Evolutionary conservation across 1,284 basidiomycete genomes (phyloP).

Genomic region (Malassezia restricta): DNA sequence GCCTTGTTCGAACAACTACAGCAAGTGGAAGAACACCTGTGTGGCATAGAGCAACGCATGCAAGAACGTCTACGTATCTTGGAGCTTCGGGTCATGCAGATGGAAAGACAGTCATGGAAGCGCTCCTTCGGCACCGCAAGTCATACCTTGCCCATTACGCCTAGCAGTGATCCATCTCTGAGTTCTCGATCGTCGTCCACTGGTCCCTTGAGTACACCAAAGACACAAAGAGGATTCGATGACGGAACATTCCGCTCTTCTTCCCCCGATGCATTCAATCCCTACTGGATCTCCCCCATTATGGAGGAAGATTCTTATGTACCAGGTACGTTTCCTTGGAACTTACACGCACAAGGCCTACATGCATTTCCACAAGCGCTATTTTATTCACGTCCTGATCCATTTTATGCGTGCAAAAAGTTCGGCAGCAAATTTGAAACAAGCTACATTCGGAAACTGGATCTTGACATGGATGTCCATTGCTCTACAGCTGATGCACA

Average conservation of each 20-base stretch:
- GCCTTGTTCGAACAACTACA: neutral
- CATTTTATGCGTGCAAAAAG: neutral
- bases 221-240: neutral
- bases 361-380: neutral
- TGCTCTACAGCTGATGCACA: no score
- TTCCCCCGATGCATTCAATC: conserved; percentile 9
- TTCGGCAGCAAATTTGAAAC: neutral
- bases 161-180: neutral
- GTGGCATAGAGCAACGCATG: neutral
- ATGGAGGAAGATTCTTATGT: neutral
- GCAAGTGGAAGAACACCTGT: neutral
- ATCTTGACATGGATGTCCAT: no score
- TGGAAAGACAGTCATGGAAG: conserved; percentile 2
- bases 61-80: conserved; percentile 1
- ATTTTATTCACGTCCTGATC: neutral
- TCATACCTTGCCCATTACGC: neutral
- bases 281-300: neutral
- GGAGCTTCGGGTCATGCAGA: conserved; percentile 2
- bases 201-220: neutral
- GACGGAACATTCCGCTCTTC: neutral
- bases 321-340: neutral
- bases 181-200: neutral
- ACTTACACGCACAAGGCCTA: neutral
- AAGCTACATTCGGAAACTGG: no score
- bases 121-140: neutral